Evolutionary conservation across 1,284 basidiomycete species (phyloP), one percentile per base, ranked within the genome.

Genomic region (Melampsora americana): DNA sequence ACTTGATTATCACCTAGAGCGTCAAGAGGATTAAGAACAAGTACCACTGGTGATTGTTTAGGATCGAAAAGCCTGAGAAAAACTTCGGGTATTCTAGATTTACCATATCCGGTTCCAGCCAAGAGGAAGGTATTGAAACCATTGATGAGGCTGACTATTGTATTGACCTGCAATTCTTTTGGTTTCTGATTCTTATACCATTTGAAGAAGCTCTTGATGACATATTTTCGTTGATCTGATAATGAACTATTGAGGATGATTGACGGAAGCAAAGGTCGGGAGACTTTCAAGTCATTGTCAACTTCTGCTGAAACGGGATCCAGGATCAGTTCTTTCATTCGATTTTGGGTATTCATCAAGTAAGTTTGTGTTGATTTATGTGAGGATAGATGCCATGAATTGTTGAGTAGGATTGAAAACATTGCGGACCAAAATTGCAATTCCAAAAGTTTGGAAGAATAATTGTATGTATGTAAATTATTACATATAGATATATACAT

Each of bases 41-140:
- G 18, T 4, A 69, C 23, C 5, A 69, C 67, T n/a, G 46, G 26
- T 11, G 28, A 6, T 14, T 12, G 11, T 68, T 46, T 5, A 18
- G 20, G 42, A 14, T 5, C 3, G 16, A 66, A 66, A 12, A 46
- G 35, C 7, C 28, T 35, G 14, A 66, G 26, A 48, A 46, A 66
- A 14, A 48, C n/a, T 26, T 5, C 20, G 23, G 66, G 26, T 20
- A 53, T 69, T 53, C 50, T 7, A 3, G 66, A 69, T 30, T 66
- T 66, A 20, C 39, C 2, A 46, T 39, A 66, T 46, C 65, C 20
- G n/a, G 66, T 68, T 5, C 46, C 66, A 18, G 28, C 44, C 6
- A 68, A 44, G 28, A 68, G 66, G 28, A 68, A 50, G 12, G 46
- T 68, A 53, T 68, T 50, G 44, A 46, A 30, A 7, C 66, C 66